Base-by-base conservation (phyloP, 2,329 filamentous ascomycete species). In the Aspergillus arachidicola region DNA sequence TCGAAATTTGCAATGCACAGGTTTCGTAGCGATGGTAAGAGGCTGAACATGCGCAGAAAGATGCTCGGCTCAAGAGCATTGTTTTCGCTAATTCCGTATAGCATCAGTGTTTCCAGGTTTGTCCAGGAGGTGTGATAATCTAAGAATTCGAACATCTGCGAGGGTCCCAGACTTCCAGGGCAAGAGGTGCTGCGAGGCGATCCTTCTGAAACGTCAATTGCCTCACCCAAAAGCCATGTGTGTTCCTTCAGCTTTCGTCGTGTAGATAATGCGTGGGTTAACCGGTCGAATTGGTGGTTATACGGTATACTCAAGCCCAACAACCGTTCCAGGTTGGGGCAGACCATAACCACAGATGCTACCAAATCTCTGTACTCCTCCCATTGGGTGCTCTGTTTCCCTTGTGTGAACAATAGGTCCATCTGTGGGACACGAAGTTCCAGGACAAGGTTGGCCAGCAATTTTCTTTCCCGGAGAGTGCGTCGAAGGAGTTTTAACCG, bases 281-380 rank as follows among this genome's bases (percentile, higher is more conserved):
- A 72, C 23, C 84, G 82, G 68, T 87, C 83, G 64, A 84, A 86
- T 38, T 82, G 77, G 62, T 85, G 83, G 45, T 80, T 78, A 67
- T 84, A 86, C 3, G 83, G 79, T n/a, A 84, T 75, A 56, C 82
- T 79, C 61, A 87, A 82, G 6, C 86, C 86, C 36, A 82, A 71
- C 9, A 88, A 73, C 30, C 80, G 79, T 72, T 88, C 84, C 26
- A 88, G 73, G 63, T 84, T 85, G 9, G 86, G 85, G 68, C 85
- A 88, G 2, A 82, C 81, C 81, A 86, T 86, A 36, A 88, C 83
- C 43, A 88, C 76, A 1, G 85, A 86, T 6, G 84, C 83, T 21
- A 87, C 73, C 21, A 83, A 63, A 62, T 86, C 82, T 50, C 83
- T 76, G 58, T 85, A 83, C 56, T 83, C 81, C 68, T 84, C 78